A percentile compares a stretch with the other conserved stretches of the same genome.
phyloP scores from a whole-genome alignment of 208 protist species.

The Jaenimonas drosophilae region DNA sequence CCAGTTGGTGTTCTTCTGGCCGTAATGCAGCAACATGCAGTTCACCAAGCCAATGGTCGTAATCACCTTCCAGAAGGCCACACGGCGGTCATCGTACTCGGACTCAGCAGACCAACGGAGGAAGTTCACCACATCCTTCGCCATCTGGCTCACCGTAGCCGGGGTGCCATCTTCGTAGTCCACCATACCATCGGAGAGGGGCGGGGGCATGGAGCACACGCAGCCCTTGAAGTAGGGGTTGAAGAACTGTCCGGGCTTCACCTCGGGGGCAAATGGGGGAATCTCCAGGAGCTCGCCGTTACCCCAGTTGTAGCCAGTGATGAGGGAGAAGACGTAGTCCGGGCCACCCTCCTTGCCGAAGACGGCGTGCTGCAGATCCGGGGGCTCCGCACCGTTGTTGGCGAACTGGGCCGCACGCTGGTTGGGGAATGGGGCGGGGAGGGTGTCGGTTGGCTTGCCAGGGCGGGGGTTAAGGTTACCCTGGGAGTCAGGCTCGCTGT shows the following conservation, averaged over 20 bases:
- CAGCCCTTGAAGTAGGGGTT: constrained; percentile 98
- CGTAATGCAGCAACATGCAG: constrained; percentile 77
- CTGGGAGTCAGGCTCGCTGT: constrained; percentile 93
- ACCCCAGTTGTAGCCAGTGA: constrained; percentile 96
- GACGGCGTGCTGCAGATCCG: constrained; percentile 96
- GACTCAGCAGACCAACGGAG: constrained; percentile 86
- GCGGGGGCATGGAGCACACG: constrained; percentile 96
- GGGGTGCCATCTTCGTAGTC: constrained; percentile 98
- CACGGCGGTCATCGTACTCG: constrained; percentile 83
- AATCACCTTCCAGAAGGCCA: constrained; percentile 80
- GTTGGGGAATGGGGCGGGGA: constrained; percentile 95
- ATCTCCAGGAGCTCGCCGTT: constrained; percentile 87
- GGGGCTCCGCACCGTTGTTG: constrained; percentile 97
- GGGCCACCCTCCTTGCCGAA: constrained; percentile 92
- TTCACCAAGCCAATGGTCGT: constrained; percentile 74
- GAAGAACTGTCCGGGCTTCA: constrained; percentile 91
- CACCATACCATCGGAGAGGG: constrained; percentile 92
- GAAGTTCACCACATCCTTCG: constrained; percentile 95
- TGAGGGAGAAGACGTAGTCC: constrained; percentile 98
- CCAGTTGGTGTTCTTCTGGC: constrained; percentile 85
- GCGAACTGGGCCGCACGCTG: constrained; percentile 93
- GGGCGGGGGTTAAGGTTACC: constrained; percentile 95
- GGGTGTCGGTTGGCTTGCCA: constrained; percentile 95
- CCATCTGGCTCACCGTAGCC: constrained; percentile 95
- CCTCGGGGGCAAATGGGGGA: constrained; percentile 73